Evolutionary conservation across 2,329 filamentous ascomycete species (phyloP), one percentile per base, ranked within the genome.

Genomic region (Beauveria australis): DNA sequence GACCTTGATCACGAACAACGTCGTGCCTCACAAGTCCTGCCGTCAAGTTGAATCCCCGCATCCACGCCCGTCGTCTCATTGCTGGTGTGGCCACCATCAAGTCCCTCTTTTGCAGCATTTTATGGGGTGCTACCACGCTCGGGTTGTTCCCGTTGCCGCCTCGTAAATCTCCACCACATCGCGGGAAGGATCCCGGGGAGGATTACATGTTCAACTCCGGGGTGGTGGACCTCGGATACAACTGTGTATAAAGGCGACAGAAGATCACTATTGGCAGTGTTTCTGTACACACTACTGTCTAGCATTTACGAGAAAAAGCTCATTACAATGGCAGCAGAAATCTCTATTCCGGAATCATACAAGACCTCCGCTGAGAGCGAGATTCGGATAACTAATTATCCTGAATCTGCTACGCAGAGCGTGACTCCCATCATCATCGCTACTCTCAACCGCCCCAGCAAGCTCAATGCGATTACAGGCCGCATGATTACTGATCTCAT

Each of bases 401-500:
- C 58, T 3, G 53, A 44, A 14, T 16, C 33, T 37, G 43, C 53
- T 19, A 26, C 40, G 12, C 14, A 9, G 6, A 54, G 58, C 41
- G 58, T 61, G 10, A 63, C 73, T 24, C 56, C 56, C 12, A 59
- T 85, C 10, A 76, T 83, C 43, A 75, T 83, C 10, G 58, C 55
- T 5, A 82, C 81, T 2, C 76, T 85, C 66, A 80, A 82, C 70
- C 78, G 81, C 0, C 79, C 81, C 1, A 67, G 72, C n/a, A 74
- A 78, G 55, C 78, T 84, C 63, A 86, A 85, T 73, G 76, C 79
- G 54, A 79, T 86, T 68, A 76, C 74, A 2, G 69, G 70, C 0
- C 65, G 70, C 3, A 73, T 76, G 63, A 79, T 82, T 67, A 67
- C 69, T 52, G 74, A 75, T 56, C 72, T 82, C 46, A 74, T 74